phyloP scores from a whole-genome alignment of 345 rosid genomes.

The Populus simonii region DNA sequence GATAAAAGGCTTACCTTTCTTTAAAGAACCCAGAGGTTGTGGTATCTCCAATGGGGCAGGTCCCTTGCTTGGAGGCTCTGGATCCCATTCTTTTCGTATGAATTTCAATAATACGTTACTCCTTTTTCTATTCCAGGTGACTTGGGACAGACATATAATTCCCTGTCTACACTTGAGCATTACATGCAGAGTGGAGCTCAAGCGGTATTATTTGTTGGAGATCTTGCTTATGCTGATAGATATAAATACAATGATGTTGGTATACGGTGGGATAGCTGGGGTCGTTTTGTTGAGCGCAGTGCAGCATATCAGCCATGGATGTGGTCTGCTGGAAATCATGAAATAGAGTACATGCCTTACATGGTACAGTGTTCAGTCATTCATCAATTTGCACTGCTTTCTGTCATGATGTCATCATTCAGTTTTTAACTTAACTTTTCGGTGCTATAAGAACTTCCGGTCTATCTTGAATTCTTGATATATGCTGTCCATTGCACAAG shows the following conservation, averaged over 20 bases:
- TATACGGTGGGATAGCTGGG: conserved; percentile 91
- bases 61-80: too few species aligned
- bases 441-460: neutral
- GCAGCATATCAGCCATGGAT: conserved; percentile 96
- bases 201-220: conserved; percentile 82
- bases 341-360: conserved; percentile 83
- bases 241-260: conserved; percentile 77
- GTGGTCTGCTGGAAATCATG: conserved; percentile 95
- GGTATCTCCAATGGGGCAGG: too few species aligned
- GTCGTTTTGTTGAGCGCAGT: conserved; percentile 76
- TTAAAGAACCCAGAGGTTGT: neutral
- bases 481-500: neutral
- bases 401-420: neutral
- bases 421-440: neutral
- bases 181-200: conserved; percentile 82
- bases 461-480: neutral
- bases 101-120: neutral
- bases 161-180: conserved; percentile 83
- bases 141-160: conserved; percentile 93
- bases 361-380: conserved; percentile 50
- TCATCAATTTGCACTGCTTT: neutral
- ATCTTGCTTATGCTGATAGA: conserved; percentile 93
- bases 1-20: neutral
- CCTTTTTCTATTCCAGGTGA: conserved; percentile 58
- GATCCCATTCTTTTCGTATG: neutral